These are phyloP conservation scores for Allium sativum DNA, from an alignment of 106 monocot genomes.

Conservation along the genomic window DNA sequence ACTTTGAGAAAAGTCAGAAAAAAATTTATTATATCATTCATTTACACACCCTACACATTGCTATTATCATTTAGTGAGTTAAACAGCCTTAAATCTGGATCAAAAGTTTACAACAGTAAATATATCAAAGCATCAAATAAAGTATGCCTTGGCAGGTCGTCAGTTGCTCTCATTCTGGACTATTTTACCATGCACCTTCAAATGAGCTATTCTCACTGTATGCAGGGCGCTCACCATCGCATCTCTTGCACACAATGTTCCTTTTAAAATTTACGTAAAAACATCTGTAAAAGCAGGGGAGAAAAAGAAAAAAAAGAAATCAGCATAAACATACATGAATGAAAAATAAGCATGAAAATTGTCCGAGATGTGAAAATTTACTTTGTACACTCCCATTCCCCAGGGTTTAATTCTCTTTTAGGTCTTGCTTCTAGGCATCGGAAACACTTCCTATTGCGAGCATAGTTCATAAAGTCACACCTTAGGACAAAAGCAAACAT, in stretches of 20 bases:
- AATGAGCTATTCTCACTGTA: slow-evolving; percentile 2
- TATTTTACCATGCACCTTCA: no score
- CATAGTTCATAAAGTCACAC: slow-evolving; percentile 63
- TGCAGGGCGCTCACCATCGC: slow-evolving; percentile 32
- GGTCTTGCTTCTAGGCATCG: slow-evolving; percentile 38
- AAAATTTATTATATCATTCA: no score
- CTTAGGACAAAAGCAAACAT: slow-evolving; percentile 16
- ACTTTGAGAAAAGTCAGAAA: no score
- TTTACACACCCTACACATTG: no score
- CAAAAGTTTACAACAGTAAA: no score
- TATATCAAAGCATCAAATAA: no score
- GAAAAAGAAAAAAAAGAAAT: not conserved
- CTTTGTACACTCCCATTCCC: slow-evolving; percentile 72
- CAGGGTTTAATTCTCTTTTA: slow-evolving; percentile 36
- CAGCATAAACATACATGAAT: no score
- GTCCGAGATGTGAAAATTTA: slow-evolving; percentile 11
- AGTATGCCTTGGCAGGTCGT: no score
- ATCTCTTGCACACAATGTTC: slow-evolving; percentile 45
- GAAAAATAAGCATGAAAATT: not conserved
- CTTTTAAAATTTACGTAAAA: slow-evolving; percentile 53
- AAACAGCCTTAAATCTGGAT: no score
- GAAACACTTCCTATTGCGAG: slow-evolving; percentile 48
- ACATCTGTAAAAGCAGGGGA: slow-evolving; percentile 35
- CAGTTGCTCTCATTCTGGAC: no score
- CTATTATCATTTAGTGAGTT: no score